Evolutionary conservation across 257 asterid species (phyloP).

Genomic region (Jacaranda copaia): DNA sequence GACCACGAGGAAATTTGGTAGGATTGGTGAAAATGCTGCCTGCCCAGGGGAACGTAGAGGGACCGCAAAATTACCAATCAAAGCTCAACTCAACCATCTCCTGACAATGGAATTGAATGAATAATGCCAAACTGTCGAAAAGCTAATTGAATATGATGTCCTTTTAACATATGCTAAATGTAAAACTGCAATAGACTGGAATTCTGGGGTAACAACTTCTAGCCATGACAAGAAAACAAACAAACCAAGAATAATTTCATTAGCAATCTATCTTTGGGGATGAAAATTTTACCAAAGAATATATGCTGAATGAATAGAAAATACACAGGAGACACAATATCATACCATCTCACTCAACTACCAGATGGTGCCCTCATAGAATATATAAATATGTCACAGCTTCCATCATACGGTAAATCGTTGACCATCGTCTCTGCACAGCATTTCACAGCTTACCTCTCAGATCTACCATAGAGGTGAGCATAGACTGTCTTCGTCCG

Average conservation of each 20-base stretch:
- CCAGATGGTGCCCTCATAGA: constrained; percentile 33
- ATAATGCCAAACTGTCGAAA: too few species aligned
- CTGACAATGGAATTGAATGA: too few species aligned
- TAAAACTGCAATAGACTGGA: too few species aligned
- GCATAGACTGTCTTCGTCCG: constrained; percentile 80
- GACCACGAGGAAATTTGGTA: too few species aligned
- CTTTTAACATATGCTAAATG: too few species aligned
- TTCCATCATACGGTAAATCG: constrained; percentile 16
- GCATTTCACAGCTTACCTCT: constrained; percentile 23
- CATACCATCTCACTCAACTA: constrained; percentile 34
- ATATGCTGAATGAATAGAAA: constrained; percentile 33
- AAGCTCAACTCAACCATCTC: too few species aligned
- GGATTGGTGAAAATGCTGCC: too few species aligned
- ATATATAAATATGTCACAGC: constrained; percentile 14
- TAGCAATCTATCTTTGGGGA: constrained; percentile 22
- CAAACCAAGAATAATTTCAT: constrained; percentile 33
- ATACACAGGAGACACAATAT: constrained; percentile 35
- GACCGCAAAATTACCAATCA: too few species aligned
- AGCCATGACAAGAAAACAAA: not conserved
- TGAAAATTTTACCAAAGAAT: constrained; percentile 41
- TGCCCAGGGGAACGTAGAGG: too few species aligned
- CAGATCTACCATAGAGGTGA: constrained; percentile 65
- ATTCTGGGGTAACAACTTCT: too few species aligned
- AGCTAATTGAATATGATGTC: too few species aligned
- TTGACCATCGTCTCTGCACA: not conserved